Evolutionary conservation across 306 rosid genomes (phyloP).

Genomic region (Carpinus viminea): DNA sequence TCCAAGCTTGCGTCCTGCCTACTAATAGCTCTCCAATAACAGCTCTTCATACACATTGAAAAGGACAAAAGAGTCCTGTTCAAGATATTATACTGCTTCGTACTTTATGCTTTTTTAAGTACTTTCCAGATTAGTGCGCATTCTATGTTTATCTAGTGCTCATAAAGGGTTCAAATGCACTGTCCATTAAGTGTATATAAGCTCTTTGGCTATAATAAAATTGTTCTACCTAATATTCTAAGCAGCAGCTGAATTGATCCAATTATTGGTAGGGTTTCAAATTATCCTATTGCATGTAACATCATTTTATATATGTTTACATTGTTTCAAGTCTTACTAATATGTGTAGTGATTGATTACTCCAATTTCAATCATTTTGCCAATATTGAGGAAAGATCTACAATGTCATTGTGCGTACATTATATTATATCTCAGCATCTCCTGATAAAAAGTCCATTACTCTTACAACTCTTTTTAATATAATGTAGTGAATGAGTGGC

Average conservation of each 20-base stretch:
- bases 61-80: background rate
- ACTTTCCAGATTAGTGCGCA: conserved; percentile 9
- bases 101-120: conserved; percentile 8
- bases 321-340: background rate
- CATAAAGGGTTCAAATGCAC: background rate
- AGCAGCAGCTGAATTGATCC: background rate
- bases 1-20: background rate
- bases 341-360: background rate
- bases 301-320: background rate
- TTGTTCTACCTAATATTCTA: background rate
- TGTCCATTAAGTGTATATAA: background rate
- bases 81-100: background rate
- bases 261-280: background rate
- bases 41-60: background rate
- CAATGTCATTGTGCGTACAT: background rate
- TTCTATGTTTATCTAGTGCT: background rate
- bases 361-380: background rate
- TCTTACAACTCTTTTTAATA: background rate
- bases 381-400: background rate
- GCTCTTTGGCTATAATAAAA: too few species aligned
- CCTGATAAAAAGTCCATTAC: too few species aligned
- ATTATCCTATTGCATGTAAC: background rate
- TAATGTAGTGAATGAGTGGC: background rate
- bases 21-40: conserved; percentile 6
- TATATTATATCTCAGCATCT: too few species aligned